Evolutionary conservation across 441 rosid species (phyloP).

Genomic region (Syzygium syzygioides): DNA sequence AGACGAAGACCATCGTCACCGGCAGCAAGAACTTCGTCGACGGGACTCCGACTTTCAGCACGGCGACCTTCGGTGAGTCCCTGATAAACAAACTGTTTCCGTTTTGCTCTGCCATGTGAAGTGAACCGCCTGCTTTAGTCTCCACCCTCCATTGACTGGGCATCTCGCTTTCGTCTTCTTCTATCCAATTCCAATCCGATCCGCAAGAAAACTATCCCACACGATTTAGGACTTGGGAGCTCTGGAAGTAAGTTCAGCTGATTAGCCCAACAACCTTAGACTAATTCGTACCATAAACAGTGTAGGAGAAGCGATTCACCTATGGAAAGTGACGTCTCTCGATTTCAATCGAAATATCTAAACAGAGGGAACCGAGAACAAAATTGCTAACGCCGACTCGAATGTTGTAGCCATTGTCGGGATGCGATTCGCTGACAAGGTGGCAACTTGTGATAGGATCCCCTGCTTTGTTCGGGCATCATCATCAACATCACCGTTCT

Average conservation of each 20-base stretch:
- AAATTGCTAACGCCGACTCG: background rate
- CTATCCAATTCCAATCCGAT: background rate
- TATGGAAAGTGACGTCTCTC: background rate
- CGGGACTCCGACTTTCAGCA: background rate
- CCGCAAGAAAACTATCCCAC: background rate
- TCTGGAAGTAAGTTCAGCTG: background rate
- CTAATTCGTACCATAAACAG: background rate
- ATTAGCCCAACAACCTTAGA: background rate
- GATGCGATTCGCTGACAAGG: background rate
- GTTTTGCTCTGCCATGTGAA: background rate
- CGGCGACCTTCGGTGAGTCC: slow-evolving; percentile 3
- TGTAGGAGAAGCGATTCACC: background rate
- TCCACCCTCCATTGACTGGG: background rate
- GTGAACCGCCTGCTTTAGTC: background rate
- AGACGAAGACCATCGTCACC: background rate
- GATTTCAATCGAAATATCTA: background rate
- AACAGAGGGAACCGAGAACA: background rate
- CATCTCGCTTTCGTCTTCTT: background rate
- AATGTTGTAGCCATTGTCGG: background rate
- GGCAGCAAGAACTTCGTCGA: background rate
- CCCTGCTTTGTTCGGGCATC: background rate
- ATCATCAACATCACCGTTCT: background rate
- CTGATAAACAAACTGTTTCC: background rate
- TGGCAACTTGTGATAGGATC: background rate
- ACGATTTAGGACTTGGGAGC: background rate